Conservation (phyloP, 192 early-diverging fungal genomes). For the Nowakowskiella sp. region DNA sequence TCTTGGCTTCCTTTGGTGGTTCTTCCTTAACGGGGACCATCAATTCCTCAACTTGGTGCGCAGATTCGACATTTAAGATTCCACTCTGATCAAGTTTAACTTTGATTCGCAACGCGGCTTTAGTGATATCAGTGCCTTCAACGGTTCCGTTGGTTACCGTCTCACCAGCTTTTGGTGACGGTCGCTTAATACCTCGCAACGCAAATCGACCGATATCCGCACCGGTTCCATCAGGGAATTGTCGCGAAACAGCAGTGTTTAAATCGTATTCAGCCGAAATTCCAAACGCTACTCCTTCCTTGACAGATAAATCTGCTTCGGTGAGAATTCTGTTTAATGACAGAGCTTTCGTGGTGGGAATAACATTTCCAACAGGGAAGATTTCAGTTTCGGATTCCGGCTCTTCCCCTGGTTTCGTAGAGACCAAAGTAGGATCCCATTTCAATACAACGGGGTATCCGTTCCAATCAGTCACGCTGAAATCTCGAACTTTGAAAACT, state of each 20-base stretch:
- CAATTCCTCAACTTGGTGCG: constrained; percentile 82
- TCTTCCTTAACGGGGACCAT: constrained; percentile 65
- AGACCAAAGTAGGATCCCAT: constrained; percentile 58
- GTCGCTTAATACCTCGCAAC: constrained; percentile 68
- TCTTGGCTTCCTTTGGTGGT: constrained; percentile 39
- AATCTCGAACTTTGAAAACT: constrained; percentile 96
- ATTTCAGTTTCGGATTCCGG: constrained; percentile 74
- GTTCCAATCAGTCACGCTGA: constrained; percentile 83
- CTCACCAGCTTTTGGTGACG: constrained; percentile 2
- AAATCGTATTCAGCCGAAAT: constrained; percentile 73
- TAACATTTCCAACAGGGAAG: constrained; percentile 74
- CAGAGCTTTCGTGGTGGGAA: constrained; percentile 85
- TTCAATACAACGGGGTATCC: constrained; percentile 80
- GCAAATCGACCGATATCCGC: constrained; percentile 77
- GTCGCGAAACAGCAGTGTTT: constrained; percentile 36
- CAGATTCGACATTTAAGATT: constrained; percentile 69
- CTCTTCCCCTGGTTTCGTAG: constrained; percentile 57
- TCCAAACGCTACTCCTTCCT: constrained; percentile 54
- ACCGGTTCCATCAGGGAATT: constrained; percentile 68
- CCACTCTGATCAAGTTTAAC: constrained; percentile 63
- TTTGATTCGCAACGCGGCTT: constrained; percentile 86
- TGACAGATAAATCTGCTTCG: constrained; percentile 39
- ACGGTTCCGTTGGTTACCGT: constrained; percentile 41
- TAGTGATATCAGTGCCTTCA: constrained; percentile 46
- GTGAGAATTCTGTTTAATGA: constrained; percentile 74